These are phyloP conservation scores for Malus asiatica DNA, from an alignment of 306 rosid species.

Conservation along the genomic window DNA sequence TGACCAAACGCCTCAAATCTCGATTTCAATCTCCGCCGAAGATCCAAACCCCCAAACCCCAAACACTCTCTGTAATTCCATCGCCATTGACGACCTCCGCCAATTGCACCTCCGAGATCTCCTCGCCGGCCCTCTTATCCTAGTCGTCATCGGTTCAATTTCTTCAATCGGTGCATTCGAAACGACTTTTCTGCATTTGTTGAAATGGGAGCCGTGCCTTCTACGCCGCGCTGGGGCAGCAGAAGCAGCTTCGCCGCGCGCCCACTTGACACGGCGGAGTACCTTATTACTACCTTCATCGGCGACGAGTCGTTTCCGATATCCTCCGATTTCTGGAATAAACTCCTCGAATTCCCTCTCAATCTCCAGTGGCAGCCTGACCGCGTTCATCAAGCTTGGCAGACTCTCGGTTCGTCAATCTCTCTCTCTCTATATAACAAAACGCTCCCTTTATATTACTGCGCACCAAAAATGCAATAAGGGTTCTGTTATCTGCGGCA, in stretches of 20 bases:
- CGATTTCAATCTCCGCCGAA: constrained; percentile 25
- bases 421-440: background rate
- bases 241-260: constrained; percentile 20
- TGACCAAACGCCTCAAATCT: constrained; percentile 4
- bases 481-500: background rate
- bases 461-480: background rate
- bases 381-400: constrained; percentile 79
- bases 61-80: constrained; percentile 32
- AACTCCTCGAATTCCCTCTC: constrained; percentile 78
- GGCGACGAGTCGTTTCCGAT: constrained; percentile 73
- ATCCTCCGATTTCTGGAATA: constrained; percentile 91
- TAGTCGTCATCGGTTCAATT: background rate
- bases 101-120: constrained; percentile 24
- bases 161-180: background rate
- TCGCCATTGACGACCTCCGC: constrained; percentile 18
- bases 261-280: constrained; percentile 78
- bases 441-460: background rate
- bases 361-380: constrained; percentile 65
- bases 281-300: constrained; percentile 79
- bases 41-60: constrained; percentile 23
- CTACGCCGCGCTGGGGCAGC: constrained; percentile 66
- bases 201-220: constrained; percentile 80
- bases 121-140: constrained; percentile 13
- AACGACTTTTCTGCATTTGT: background rate
- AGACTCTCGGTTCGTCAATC: constrained; percentile 62